These are phyloP conservation scores for Claviceps sp. DNA, from an alignment of 2,329 filamentous ascomycete genomes.

Conservation along the genomic window DNA sequence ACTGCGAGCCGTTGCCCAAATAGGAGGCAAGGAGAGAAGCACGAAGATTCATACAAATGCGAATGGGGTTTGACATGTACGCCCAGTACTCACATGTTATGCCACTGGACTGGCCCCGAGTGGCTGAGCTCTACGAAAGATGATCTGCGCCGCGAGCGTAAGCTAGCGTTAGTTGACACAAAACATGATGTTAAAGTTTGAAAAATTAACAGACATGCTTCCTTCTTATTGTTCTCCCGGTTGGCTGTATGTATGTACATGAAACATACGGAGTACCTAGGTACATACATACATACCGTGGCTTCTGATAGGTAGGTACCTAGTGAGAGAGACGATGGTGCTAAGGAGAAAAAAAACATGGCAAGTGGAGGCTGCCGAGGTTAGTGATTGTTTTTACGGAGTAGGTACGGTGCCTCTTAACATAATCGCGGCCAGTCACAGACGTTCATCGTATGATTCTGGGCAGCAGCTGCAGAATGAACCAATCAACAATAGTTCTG, in stretches of 20 bases:
- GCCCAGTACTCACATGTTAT: no score
- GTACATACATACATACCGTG: no score
- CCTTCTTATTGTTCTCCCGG: background rate
- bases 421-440: background rate
- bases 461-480: background rate
- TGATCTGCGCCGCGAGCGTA: background rate
- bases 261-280: no score
- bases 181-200: no score
- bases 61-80: background rate
- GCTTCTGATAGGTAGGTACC: no score
- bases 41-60: no score
- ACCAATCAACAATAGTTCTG: background rate
- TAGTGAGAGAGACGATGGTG: background rate
- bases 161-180: background rate
- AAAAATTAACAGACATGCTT: no score
- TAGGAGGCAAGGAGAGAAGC: no score
- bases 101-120: no score
- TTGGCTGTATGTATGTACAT: background rate
- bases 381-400: background rate
- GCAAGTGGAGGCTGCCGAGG: background rate
- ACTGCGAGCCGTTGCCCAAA: no score
- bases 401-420: background rate
- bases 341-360: background rate
- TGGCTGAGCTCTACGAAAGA: background rate
- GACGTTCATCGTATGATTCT: conserved; percentile 5